A percentile compares a stretch with the other conserved stretches of the same genome.
phyloP scores from a whole-genome alignment of 805 yeast genomes.

The Candida sakaeoensis region DNA sequence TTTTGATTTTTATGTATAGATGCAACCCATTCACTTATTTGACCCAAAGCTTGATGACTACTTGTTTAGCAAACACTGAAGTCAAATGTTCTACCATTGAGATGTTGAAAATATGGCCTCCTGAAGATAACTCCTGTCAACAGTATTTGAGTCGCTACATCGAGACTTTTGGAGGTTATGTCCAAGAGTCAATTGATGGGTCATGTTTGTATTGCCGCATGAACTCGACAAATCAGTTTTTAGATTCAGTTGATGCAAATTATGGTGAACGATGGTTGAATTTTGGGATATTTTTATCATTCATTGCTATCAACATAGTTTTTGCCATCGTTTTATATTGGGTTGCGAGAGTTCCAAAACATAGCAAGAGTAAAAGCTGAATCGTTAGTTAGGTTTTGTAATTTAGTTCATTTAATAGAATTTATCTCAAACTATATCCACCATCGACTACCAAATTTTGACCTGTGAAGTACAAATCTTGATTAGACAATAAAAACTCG shows the following conservation, averaged over 20 bases:
- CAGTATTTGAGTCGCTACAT: slow-evolving; percentile 47
- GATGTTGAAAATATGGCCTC: slow-evolving; percentile 30
- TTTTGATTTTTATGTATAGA: slow-evolving; percentile 83
- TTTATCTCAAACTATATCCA: slow-evolving; percentile 18
- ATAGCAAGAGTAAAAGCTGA: slow-evolving; percentile 30
- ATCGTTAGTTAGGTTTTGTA: no score
- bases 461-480: slow-evolving; percentile 35
- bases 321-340: slow-evolving; percentile 43
- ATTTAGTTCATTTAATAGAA: no score
- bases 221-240: slow-evolving; percentile 53
- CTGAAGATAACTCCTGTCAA: slow-evolving; percentile 61
- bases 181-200: slow-evolving; percentile 49
- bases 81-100: slow-evolving; percentile 37
- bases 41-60: slow-evolving; percentile 50
- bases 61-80: slow-evolving; percentile 42
- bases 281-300: slow-evolving; percentile 59
- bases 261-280: slow-evolving; percentile 60
- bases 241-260: slow-evolving; percentile 41
- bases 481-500: slow-evolving; percentile 31
- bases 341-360: slow-evolving; percentile 72
- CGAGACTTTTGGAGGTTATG: slow-evolving; percentile 49
- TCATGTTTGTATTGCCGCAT: slow-evolving; percentile 59
- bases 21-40: slow-evolving; percentile 71
- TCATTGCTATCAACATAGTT: slow-evolving; percentile 34
- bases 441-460: slow-evolving; percentile 33